Conservation (phyloP, 1,139 yeast genomes). For the Geotrichum carabidarum region DNA sequence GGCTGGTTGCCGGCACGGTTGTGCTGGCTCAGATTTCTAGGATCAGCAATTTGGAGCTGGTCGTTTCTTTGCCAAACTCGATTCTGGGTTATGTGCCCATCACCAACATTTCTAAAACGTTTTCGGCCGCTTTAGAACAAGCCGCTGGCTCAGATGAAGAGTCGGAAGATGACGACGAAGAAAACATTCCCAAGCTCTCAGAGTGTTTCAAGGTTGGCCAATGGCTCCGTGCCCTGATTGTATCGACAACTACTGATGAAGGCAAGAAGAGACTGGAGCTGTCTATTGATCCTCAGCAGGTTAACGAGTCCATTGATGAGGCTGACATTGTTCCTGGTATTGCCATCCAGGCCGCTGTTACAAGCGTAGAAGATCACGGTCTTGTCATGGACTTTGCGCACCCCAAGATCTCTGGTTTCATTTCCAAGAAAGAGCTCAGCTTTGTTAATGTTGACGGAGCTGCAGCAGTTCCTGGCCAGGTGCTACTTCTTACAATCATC, state of each 20-base stretch:
- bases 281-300: constrained; percentile 67
- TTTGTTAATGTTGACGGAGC: constrained; percentile 33
- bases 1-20: constrained; percentile 61
- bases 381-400: constrained; percentile 65
- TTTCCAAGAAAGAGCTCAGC: constrained; percentile 60
- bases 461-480: constrained; percentile 43
- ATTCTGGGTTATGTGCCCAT: constrained; percentile 76
- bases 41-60: constrained; percentile 58
- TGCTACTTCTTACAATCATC: constrained; percentile 35
- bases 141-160: constrained; percentile 33
- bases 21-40: constrained; percentile 71
- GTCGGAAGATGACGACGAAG: constrained; percentile 35
- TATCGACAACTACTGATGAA: constrained; percentile 34
- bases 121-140: constrained; percentile 54
- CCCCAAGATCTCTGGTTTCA: constrained; percentile 56
- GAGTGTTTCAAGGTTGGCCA: constrained; percentile 62
- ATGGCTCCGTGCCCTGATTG: constrained; percentile 78
- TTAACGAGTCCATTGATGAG: constrained; percentile 60
- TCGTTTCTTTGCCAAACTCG: constrained; percentile 75
- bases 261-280: constrained; percentile 61
- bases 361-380: constrained; percentile 89
- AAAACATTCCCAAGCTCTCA: constrained; percentile 49
- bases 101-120: constrained; percentile 62
- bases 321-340: constrained; percentile 64
- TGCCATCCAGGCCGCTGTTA: constrained; percentile 68